Base-by-base conservation (phyloP, 2,329 filamentous ascomycete species). In the Didymosphaeria variabile region DNA sequence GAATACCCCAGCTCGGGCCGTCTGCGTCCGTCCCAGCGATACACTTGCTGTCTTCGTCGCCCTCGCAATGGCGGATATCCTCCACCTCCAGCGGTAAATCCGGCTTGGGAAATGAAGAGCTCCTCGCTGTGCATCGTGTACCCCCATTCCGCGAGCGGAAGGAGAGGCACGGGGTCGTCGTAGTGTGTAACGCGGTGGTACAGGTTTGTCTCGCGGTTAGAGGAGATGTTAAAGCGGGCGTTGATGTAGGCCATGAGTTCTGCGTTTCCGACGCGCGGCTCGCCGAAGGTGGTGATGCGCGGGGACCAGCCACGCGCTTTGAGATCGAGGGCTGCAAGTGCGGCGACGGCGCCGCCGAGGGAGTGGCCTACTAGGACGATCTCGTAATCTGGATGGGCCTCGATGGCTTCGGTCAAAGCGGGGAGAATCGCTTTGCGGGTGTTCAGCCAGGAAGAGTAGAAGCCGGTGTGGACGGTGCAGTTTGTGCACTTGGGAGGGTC, bases 391-490 rank as follows among this genome's bases (percentile, higher is more conserved):
- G 91, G 91, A 72, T 94, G 86, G 45, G 85, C 80, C 17, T 82
- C 75, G 26, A 85, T 82, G 5, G 92, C 81, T 5, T 81, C 79
- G 57, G 87, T 81, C 4, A 99, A 80, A 31, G 88, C 82, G 0
- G 90, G 86, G 17, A 97, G 77, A 31, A 99, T 87, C 2, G 85
- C 80, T 32, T 85, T 80, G 52, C 92, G 87, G 0, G 94, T 91
- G 72, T 89, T 88, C 54, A 85, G 82, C 94, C 95, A 99, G 0
- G 93, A 94, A 17, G 86, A 84, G 73, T 95, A 87, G 79, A 99
- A 99, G 19, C 95, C 95, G 62, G 88, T 89, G 76, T 99, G 95
- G 1, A 98, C 94, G 5, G 92, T 97, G 78, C 95, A 99, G 76
- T 97, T 94, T 7, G 82, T 77, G 79, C 95, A 99, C 67, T 84